Conservation (phyloP, 1,284 basidiomycete genomes). For the Leccinum solheimii region DNA sequence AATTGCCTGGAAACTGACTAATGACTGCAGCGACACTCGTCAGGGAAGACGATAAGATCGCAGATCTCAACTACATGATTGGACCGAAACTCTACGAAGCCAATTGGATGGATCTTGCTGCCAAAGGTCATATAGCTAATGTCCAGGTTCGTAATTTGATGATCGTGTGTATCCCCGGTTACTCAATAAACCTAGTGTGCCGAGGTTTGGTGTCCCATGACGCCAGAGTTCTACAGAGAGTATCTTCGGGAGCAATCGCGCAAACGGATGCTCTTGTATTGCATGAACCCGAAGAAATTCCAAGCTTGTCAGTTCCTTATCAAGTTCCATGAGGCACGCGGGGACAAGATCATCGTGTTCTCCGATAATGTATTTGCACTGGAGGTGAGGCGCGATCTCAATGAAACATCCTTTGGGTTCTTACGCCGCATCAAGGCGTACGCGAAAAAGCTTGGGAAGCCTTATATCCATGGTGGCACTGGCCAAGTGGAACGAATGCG, state of each 20-base stretch:
- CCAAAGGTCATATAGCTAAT: conserved; percentile 98
- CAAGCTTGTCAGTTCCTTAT: conserved; percentile 99
- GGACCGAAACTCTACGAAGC: conserved; percentile 99
- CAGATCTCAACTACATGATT: conserved; percentile 98
- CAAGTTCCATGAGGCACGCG: conserved; percentile 96
- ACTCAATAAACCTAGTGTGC: conserved; percentile 67
- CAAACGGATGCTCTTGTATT: conserved; percentile 95
- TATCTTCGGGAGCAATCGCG: conserved; percentile 92
- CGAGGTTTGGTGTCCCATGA: conserved; percentile 99
- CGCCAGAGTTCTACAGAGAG: conserved; percentile 99
- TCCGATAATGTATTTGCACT: conserved; percentile 98
- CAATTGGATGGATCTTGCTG: conserved; percentile 99
- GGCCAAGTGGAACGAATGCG: conserved; percentile 96
- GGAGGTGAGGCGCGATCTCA: conserved; percentile 60
- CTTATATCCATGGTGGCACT: conserved; percentile 97
- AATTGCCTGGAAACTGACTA: conserved; percentile 9
- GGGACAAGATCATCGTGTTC: conserved; percentile 99
- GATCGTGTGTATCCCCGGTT: conserved; percentile 3
- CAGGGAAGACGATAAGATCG: conserved; percentile 98
- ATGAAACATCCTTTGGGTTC: not conserved
- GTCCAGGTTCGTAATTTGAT: conserved; percentile 72
- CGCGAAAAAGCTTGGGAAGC: conserved; percentile 90
- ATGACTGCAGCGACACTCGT: conserved; percentile 85
- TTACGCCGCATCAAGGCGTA: conserved; percentile 65
- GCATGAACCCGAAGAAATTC: conserved; percentile 99